These are phyloP conservation scores for Phyllostachys edulis DNA, from an alignment of 176 grass and related monocot species.

Conservation along the genomic window DNA sequence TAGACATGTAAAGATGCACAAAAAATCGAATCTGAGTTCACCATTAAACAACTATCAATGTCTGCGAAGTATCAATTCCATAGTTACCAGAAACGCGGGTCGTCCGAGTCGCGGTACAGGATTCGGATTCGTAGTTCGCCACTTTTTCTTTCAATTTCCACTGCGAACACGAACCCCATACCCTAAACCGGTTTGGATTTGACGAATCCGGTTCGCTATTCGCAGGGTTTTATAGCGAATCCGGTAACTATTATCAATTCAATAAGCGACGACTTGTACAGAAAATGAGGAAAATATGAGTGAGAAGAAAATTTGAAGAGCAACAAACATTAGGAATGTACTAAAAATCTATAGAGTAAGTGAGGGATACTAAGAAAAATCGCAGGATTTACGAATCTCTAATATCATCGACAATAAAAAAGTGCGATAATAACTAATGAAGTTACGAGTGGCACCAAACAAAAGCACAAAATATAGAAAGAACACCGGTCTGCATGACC, in stretches of 20 bases:
- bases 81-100: too few species aligned
- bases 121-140: too few species aligned
- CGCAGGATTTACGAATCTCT: not conserved
- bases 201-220: too few species aligned
- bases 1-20: not conserved
- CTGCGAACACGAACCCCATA: too few species aligned
- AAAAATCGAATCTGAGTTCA: not conserved
- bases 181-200: too few species aligned
- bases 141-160: too few species aligned
- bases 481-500: slow-evolving; percentile 93
- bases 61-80: not conserved
- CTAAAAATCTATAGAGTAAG: not conserved
- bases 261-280: not conserved
- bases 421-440: slow-evolving; percentile 2
- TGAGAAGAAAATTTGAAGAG: not conserved
- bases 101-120: too few species aligned
- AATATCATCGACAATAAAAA: slow-evolving; percentile 5
- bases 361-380: not conserved
- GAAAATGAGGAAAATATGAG: not conserved
- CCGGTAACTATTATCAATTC: too few species aligned
- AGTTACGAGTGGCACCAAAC: slow-evolving; percentile 89
- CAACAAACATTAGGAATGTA: not conserved
- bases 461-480: slow-evolving; percentile 94
- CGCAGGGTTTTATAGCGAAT: too few species aligned
- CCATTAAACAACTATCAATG: not conserved